Percentiles rank a stretch among this genome's conserved stretches.
phyloP scores from a whole-genome alignment of 768 basidiomycete species.

The Psilocybe cyanescens region DNA sequence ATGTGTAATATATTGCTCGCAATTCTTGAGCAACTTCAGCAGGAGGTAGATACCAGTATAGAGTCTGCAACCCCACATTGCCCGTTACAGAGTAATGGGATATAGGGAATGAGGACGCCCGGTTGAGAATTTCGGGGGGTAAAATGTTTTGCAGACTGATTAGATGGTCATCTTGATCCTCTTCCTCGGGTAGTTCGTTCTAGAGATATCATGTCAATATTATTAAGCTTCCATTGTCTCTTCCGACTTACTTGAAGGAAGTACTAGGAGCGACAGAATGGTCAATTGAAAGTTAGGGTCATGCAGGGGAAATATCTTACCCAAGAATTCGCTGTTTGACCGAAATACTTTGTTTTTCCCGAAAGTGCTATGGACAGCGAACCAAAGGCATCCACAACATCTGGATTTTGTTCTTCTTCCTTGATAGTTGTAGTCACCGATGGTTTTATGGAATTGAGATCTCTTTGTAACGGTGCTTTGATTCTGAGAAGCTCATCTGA shows the following conservation, averaged over 20 bases:
- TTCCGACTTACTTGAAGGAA: conserved; percentile 67
- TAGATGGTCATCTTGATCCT: conserved; percentile 48
- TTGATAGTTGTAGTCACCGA: conserved; percentile 41
- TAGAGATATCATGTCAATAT: conserved; percentile 22
- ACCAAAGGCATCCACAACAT: conserved; percentile 81
- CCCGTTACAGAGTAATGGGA: conserved; percentile 42
- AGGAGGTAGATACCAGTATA: conserved; percentile 74
- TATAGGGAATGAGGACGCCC: conserved; percentile 71
- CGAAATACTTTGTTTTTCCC: conserved; percentile 77
- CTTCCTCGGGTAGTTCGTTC: conserved; percentile 66
- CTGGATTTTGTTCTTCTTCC: conserved; percentile 66
- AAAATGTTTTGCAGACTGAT: conserved; percentile 57
- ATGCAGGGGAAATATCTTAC: conserved; percentile 41
- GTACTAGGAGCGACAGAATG: conserved; percentile 47
- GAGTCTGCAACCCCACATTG: conserved; percentile 53
- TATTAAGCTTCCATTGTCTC: background rate
- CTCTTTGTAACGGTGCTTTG: conserved; percentile 78
- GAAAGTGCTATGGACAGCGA: conserved; percentile 74
- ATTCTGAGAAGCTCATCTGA: conserved; percentile 73
- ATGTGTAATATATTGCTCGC: conserved; percentile 60
- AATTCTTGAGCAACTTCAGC: conserved; percentile 63
- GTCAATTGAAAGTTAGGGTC: background rate
- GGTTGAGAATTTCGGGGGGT: conserved; percentile 62
- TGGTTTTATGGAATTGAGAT: conserved; percentile 46
- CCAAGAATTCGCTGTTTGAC: conserved; percentile 78